Base-by-base conservation (phyloP, 192 early-diverging fungal species). In the Coemansia sp. region DNA sequence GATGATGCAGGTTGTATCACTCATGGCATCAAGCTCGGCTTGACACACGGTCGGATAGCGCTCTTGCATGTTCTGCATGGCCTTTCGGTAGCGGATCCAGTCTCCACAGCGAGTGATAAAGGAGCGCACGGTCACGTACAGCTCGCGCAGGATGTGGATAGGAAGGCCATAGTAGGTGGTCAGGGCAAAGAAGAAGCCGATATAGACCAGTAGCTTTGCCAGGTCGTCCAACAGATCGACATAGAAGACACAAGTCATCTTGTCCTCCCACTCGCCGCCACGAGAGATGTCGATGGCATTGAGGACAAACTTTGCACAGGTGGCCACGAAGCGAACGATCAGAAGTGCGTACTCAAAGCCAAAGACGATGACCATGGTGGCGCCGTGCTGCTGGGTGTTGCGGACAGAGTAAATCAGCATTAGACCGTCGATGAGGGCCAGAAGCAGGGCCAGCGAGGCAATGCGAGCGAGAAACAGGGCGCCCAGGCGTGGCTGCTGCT, bases 321-420 rank as follows among this genome's bases (percentile, higher is more conserved):
- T 85, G 12, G 87, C 80, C 44, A 84, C 17, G 17, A 96, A 78
- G n/a, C 77, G 74, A 14, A 84, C 87, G 5, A 85, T 74, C 45
- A 99, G 77, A 30, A 99, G 82, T 1, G 91, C 81, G 50, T 93
- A 97, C 88, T 97, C 94, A 65, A 99, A 99, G 12, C 90, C 94
- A 84, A 99, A 99, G 52, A 96, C 88, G 37, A 96, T 88, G 84
- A 99, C 90, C 90, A 95, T 93, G 5, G 78, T 86, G 4, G 91
- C 80, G 10, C 89, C 89, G 38, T 77, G 68, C n/a, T 63, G 51
- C 13, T 66, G 47, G 13, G 89, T 87, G 19, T 64, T 62, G 11
- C 78, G 75, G 5, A 84, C 72, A 5, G 90, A 79, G 57, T 86
- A 91, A 9, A 50, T 38, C 7, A 94, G 71, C 60, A 96, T 78